Base-by-base conservation (phyloP, 2,329 filamentous ascomycete genomes). In the Neonectria hederae region DNA sequence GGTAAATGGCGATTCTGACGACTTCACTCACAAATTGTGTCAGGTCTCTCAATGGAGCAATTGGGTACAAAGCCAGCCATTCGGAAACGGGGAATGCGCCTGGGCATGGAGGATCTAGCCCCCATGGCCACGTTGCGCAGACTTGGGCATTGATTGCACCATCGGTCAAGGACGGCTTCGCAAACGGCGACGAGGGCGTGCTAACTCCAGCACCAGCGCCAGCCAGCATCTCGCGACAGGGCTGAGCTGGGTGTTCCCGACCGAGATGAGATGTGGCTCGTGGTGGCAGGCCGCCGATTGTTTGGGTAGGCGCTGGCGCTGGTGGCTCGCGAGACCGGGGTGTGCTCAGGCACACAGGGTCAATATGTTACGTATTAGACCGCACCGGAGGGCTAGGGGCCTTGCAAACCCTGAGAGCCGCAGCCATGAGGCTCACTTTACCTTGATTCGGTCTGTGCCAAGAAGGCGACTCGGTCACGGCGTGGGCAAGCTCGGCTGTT, bases 51-150 rank as follows among this genome's bases (percentile, higher is more conserved):
- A 38, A 32, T 19, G 21, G 19, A 45, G 14, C 40, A 22, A 7
- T 5, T 49, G 19, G 2, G 3, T 11, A 21, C 3, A 22, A 28
- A 51, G 21, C 55, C 48, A 67, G 57, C 54, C 45, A 63, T 62
- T 57, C 35, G 54, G 24, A 59, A 42, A 19, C n/a, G 22, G n/a
- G 52, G 57, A 65, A 51, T 49, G 57, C 54, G 55, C 48, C 21
- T 63, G 30, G 56, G 32, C 30, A 55, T 38, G n/a, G 26, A 55
- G 48, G 28, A 28, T 60, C 49, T 49, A 45, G 48, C 38, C n/a
- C 40, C 46, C 22, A 30, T 24, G 65, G 42, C 51, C 71, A 73
- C 70, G 70, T 72, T 73, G 69, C 62, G 57, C 49, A 56, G 57
- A 24, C 35, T 49, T 54, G 54, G 54, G 45, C 42, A 32, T 13